Evolutionary conservation across 176 grass and related monocot species (phyloP), one percentile per base, ranked within the genome.

Genomic region (Eleusine coracana): DNA sequence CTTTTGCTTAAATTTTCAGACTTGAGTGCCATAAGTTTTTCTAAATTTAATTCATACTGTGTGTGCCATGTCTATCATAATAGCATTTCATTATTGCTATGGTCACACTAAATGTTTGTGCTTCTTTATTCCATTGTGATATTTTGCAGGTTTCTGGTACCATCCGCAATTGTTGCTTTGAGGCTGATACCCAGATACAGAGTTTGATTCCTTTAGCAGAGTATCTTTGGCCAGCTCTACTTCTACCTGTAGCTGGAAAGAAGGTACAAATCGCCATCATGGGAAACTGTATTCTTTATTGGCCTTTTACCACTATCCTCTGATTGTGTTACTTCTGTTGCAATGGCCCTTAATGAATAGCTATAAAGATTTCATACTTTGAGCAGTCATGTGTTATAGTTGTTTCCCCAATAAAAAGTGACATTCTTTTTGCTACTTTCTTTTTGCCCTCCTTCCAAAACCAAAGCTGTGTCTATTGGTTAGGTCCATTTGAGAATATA

Each of bases 101-200:
- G n/a, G 21, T 78, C 21, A 18, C 18, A 65, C 28, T 27, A 31
- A 31, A 69, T 41, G 10, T 69, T 56, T 61, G 21, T 81, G 2
- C 16, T 58, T 73, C 6, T 45, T 21, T 66, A 46, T 54, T 80
- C 60, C 12, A 37, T 10, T 45, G 18, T 77, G 8, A 66, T 61
- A 74, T 66, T 85, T 74, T 78, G 27, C 70, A 98, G 96, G 96
- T 95, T 77, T 86, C 89, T 58, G 89, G 96, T 76, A 93, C 96
- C 49, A 90, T 98, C 66, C 91, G 89, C 46, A 98, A 95, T 65
- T 98, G 96, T 88, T 98, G 92, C 85, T 98, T 98, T 82, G 96
- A 98, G 87, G 89, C 96, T 84, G 96, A 98, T 86, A 90, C 82
- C 68, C 96, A 98, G 80, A 75, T 98, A 72, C 88, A 89, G 76